A percentile compares a stretch with the other conserved stretches of the same genome.
These are phyloP conservation scores for Ambrosiella beaveri DNA, from an alignment of 2,329 filamentous ascomycete species.

Conservation along the genomic window DNA sequence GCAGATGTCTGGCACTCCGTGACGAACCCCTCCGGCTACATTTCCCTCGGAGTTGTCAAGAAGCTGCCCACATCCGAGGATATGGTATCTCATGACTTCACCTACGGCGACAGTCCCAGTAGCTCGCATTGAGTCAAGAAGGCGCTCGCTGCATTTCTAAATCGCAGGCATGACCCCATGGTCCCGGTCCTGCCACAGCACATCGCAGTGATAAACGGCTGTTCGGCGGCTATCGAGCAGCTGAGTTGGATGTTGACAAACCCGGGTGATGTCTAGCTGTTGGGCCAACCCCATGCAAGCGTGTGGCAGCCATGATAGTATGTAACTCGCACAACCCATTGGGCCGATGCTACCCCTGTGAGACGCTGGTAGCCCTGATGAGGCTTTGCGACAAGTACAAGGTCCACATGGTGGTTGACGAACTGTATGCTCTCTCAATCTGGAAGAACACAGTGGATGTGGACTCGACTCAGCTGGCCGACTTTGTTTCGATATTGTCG, in stretches of 20 bases:
- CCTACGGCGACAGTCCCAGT: slow-evolving; percentile 25
- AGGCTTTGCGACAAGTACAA: slow-evolving; percentile 28
- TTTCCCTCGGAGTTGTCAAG: slow-evolving; percentile 30
- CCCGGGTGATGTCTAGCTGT: slow-evolving; percentile 24
- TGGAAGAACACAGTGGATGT: slow-evolving; percentile 25
- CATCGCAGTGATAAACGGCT: slow-evolving; percentile 24
- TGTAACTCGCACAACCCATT: slow-evolving; percentile 36
- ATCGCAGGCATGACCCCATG: slow-evolving; percentile 19
- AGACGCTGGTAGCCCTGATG: slow-evolving; percentile 25
- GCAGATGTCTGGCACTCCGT: slow-evolving; percentile 26
- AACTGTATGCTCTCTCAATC: slow-evolving; percentile 34
- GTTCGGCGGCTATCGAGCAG: slow-evolving; percentile 25
- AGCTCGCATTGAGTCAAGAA: slow-evolving; percentile 21
- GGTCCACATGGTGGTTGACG: slow-evolving; percentile 35
- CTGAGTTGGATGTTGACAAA: slow-evolving; percentile 24
- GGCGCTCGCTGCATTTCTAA: slow-evolving; percentile 23
- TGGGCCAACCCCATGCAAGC: slow-evolving; percentile 26
- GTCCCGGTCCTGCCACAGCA: slow-evolving; percentile 19
- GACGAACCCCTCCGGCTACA: slow-evolving; percentile 26
- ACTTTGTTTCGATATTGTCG: slow-evolving; percentile 30
- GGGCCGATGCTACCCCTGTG: slow-evolving; percentile 28
- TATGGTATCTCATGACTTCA: slow-evolving; percentile 20
- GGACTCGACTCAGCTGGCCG: slow-evolving; percentile 14
- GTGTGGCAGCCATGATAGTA: slow-evolving; percentile 31
- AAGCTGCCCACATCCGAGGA: slow-evolving; percentile 25